Conservation (phyloP, 331 rosid genomes). For the Malus hybrid region DNA sequence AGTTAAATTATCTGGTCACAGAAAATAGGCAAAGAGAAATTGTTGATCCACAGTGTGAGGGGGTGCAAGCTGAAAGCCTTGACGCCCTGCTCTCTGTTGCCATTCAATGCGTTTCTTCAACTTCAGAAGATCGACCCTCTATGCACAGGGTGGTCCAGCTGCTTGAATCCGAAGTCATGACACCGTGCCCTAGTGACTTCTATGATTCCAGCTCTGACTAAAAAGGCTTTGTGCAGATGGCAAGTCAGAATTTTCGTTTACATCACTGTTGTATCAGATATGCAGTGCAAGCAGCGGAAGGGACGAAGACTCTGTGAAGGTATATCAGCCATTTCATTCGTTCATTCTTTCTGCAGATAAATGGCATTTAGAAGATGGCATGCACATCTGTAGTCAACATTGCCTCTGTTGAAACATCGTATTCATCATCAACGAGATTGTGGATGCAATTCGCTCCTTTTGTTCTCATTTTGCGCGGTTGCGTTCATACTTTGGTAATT, state of each 20-base stretch:
- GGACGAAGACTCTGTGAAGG: conserved; percentile 22
- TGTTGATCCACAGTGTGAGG: conserved; percentile 73
- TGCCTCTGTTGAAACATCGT: background rate
- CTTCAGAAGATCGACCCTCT: conserved; percentile 91
- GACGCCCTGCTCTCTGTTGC: conserved; percentile 83
- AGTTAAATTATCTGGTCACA: conserved; percentile 80
- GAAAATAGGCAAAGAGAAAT: conserved; percentile 83
- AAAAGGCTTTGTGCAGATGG: conserved; percentile 13
- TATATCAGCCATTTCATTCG: conserved; percentile 20
- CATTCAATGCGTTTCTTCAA: conserved; percentile 82
- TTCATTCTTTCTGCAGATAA: conserved; percentile 40
- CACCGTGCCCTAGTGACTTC: conserved; percentile 97
- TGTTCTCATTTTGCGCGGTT: conserved; percentile 25
- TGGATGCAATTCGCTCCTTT: conserved; percentile 8
- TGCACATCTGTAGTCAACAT: conserved; percentile 6
- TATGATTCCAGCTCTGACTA: conserved; percentile 87
- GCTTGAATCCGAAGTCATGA: conserved; percentile 92
- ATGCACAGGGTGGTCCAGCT: conserved; percentile 97
- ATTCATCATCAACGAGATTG: conserved; percentile 6
- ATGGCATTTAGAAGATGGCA: conserved; percentile 15
- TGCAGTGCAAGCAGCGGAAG: conserved; percentile 12
- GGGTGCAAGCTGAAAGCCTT: conserved; percentile 84
- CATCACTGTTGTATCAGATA: conserved; percentile 18
- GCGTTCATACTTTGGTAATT: conserved; percentile 24
- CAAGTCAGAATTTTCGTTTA: conserved; percentile 20